Evolutionary conservation across 805 yeast species (phyloP).

Genomic region (Pichia eremophila): DNA sequence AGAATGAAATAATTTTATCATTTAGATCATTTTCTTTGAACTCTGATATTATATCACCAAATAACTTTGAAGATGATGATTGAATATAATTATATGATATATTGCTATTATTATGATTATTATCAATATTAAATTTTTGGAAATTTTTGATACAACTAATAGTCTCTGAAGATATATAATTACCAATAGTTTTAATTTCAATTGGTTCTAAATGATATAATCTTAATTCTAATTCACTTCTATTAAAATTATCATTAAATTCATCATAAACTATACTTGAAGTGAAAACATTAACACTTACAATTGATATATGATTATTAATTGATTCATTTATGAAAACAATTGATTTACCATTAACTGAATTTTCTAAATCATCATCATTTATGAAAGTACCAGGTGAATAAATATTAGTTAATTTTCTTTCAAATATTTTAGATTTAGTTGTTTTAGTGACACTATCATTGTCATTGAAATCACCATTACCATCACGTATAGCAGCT

Average conservation of each 20-base stretch:
- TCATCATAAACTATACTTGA: slow-evolving; percentile 71
- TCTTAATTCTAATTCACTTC: slow-evolving; percentile 66
- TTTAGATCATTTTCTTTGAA: slow-evolving; percentile 4
- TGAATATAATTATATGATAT: neutral
- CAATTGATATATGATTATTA: slow-evolving; percentile 30
- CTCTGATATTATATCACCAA: neutral
- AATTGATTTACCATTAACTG: slow-evolving; percentile 32
- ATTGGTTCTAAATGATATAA: slow-evolving; percentile 66
- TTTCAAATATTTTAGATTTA: slow-evolving; percentile 46
- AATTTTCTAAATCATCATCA: slow-evolving; percentile 24
- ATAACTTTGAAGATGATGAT: neutral
- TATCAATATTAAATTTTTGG: slow-evolving; percentile 1
- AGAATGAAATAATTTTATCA: slow-evolving; percentile 10
- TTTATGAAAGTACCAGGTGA: slow-evolving; percentile 81
- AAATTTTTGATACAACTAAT: slow-evolving; percentile 16
- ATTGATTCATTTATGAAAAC: slow-evolving; percentile 32
- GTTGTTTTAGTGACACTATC: slow-evolving; percentile 34
- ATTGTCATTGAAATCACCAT: slow-evolving; percentile 29
- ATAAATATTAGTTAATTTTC: slow-evolving; percentile 62
- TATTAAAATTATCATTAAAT: slow-evolving; percentile 49
- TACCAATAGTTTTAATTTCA: slow-evolving; percentile 51
- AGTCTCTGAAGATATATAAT: slow-evolving; percentile 26
- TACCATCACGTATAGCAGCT: slow-evolving; percentile 38
- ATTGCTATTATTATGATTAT: neutral
- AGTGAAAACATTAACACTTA: slow-evolving; percentile 61